Conservation (phyloP, 2,329 filamentous ascomycete species). For the Monosporascus sp. region DNA sequence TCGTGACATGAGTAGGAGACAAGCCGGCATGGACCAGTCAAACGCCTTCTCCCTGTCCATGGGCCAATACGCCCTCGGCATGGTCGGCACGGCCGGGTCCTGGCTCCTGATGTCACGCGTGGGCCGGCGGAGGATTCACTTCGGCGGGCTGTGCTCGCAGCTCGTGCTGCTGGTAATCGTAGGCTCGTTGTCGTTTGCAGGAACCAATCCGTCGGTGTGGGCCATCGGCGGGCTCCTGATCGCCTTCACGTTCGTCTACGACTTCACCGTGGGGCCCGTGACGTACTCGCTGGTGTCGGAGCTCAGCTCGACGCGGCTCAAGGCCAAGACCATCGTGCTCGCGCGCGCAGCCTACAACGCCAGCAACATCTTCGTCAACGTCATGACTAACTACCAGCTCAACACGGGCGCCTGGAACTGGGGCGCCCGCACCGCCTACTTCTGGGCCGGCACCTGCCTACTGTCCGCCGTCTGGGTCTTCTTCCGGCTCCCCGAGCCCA, state of each 20-base stretch:
- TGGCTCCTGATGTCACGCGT: slow-evolving; percentile 45
- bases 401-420: slow-evolving; percentile 41
- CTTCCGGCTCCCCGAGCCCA: slow-evolving; percentile 49
- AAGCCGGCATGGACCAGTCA: slow-evolving; percentile 38
- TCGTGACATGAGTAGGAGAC: slow-evolving; percentile 20
- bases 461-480: slow-evolving; percentile 44
- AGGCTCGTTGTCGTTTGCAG: slow-evolving; percentile 32
- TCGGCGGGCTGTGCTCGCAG: slow-evolving; percentile 37
- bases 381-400: slow-evolving; percentile 44
- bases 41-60: slow-evolving; percentile 42
- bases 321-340: slow-evolving; percentile 49
- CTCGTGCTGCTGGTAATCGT: slow-evolving; percentile 35
- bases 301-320: slow-evolving; percentile 47
- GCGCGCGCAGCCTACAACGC: slow-evolving; percentile 43
- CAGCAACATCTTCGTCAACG: slow-evolving; percentile 44
- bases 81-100: slow-evolving; percentile 44
- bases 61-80: slow-evolving; percentile 43
- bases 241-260: slow-evolving; percentile 48
- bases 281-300: slow-evolving; percentile 48
- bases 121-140: slow-evolving; percentile 45
- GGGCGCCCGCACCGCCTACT: slow-evolving; percentile 41
- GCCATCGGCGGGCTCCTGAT: slow-evolving; percentile 43
- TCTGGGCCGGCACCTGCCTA: slow-evolving; percentile 44
- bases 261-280: slow-evolving; percentile 48
- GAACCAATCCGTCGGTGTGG: slow-evolving; percentile 30